Conservation (phyloP, 2,329 filamentous ascomycete species). For the Graphiopsis chlorocephala region DNA sequence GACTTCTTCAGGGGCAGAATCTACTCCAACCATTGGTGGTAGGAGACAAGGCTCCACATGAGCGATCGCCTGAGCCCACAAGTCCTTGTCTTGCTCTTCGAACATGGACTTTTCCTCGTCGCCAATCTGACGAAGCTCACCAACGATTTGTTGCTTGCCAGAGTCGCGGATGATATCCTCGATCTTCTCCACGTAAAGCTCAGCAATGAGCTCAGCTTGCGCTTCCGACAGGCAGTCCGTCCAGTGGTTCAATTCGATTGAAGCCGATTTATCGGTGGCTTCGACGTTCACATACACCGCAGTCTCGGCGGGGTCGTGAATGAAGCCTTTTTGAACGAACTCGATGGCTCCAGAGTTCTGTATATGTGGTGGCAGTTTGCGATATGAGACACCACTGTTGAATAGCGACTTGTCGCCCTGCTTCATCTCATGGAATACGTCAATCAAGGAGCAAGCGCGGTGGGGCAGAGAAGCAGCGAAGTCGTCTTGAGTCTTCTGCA, state of each 20-base stretch:
- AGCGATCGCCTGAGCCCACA: not conserved
- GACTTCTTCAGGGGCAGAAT: not conserved
- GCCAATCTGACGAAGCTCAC: conserved; percentile 7
- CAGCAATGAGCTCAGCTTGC: conserved; percentile 12
- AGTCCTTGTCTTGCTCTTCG: not conserved
- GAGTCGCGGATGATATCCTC: conserved; percentile 10
- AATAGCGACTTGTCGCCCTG: conserved; percentile 6
- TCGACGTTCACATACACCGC: conserved; percentile 13
- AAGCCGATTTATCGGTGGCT: conserved; percentile 1
- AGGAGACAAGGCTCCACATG: conserved; percentile 6
- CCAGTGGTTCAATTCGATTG: conserved; percentile 14
- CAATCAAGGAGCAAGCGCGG: conserved; percentile 13
- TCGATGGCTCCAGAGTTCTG: not conserved
- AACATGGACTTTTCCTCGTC: conserved; percentile 6
- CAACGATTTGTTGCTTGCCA: not conserved
- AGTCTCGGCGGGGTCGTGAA: conserved; percentile 13
- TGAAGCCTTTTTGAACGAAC: conserved; percentile 8
- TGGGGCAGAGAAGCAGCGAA: conserved; percentile 8
- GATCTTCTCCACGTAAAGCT: conserved; percentile 14
- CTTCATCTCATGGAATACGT: conserved; percentile 10
- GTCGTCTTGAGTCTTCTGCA: conserved; percentile 12
- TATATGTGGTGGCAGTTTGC: not conserved
- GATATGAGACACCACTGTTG: conserved; percentile 11
- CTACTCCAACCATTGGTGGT: not conserved
- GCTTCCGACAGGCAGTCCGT: conserved; percentile 4